Percentiles rank a stretch among this genome's conserved stretches.
Conservation (phyloP, 1,284 basidiomycete species). For the Schizophyllum commune region DNA sequence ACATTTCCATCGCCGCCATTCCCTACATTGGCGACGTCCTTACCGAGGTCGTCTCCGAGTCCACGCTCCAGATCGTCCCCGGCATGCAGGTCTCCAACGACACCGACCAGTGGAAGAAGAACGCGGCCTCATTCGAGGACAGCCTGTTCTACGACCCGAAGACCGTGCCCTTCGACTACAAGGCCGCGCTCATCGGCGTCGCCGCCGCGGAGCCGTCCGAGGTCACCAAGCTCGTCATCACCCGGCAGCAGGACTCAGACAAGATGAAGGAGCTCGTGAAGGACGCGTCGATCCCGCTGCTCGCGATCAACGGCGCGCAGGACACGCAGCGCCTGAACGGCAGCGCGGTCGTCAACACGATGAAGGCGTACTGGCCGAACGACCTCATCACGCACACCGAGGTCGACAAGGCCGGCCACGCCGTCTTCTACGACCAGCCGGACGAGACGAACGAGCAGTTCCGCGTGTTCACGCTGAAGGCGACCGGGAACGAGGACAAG, state of each 20-base stretch:
- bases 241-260: slow-evolving; percentile 6
- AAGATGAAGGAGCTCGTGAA: slow-evolving; percentile 7
- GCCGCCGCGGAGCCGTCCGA: slow-evolving; percentile 8
- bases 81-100: slow-evolving; percentile 18
- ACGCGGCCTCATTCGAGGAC: slow-evolving; percentile 15
- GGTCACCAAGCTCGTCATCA: slow-evolving; percentile 1
- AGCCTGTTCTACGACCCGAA: slow-evolving; percentile 7
- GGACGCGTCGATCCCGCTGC: slow-evolving; percentile 9
- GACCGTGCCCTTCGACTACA: slow-evolving; percentile 7
- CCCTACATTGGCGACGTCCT: slow-evolving; percentile 25
- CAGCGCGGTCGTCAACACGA: slow-evolving; percentile 5
- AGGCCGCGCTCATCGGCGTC: slow-evolving; percentile 10
- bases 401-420: slow-evolving; percentile 15
- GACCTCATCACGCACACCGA: slow-evolving; percentile 7
- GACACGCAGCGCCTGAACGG: slow-evolving; percentile 9
- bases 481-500: background rate
- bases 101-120: slow-evolving; percentile 20
- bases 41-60: slow-evolving; percentile 13
- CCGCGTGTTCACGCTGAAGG: background rate
- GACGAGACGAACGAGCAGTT: slow-evolving; percentile 10
- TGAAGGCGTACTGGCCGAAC: slow-evolving; percentile 11
- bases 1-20: slow-evolving; percentile 26
- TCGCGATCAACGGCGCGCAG: slow-evolving; percentile 11
- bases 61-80: slow-evolving; percentile 10
- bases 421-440: slow-evolving; percentile 16